A percentile compares a stretch with the other conserved stretches of the same genome.
phyloP scores from a whole-genome alignment of 2,329 filamentous ascomycete genomes.

The Moelleriella libera region DNA sequence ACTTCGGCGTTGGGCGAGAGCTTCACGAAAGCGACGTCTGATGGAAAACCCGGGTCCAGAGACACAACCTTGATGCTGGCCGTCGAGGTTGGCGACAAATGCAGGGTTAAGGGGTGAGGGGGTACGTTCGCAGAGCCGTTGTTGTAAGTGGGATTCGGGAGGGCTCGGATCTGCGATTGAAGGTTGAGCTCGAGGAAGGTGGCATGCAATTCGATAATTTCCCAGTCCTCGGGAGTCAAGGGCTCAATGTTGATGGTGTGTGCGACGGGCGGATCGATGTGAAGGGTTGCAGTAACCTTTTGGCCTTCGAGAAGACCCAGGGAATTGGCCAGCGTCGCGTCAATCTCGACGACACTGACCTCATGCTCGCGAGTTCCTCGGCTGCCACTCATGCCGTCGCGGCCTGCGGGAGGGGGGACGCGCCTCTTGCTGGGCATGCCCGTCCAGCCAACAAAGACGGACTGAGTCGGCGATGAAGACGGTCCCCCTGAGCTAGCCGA shows the following conservation, averaged over 20 bases:
- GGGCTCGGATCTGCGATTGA: constrained; percentile 77
- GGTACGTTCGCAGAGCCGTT: constrained; percentile 34
- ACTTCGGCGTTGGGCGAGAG: constrained; percentile 91
- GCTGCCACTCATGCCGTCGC: constrained; percentile 53
- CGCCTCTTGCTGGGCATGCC: constrained; percentile 91
- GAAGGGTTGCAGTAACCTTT: constrained; percentile 58
- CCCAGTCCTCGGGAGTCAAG: constrained; percentile 90
- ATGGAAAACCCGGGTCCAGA: constrained; percentile 58
- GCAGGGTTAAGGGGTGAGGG: constrained; percentile 73
- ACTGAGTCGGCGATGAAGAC: constrained; percentile 41
- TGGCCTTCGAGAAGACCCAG: constrained; percentile 70
- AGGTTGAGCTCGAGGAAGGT: constrained; percentile 92
- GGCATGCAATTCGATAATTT: constrained; percentile 95
- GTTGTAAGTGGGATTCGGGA: constrained; percentile 69
- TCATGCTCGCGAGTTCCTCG: constrained; percentile 61
- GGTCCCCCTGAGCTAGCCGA: constrained; percentile 29
- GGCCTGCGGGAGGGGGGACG: constrained; percentile 55
- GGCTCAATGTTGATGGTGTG: constrained; percentile 97
- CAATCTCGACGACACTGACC: constrained; percentile 65
- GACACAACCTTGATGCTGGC: constrained; percentile 81
- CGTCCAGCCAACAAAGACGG: constrained; percentile 88
- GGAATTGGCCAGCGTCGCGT: constrained; percentile 67
- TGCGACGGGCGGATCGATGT: constrained; percentile 79
- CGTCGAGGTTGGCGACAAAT: constrained; percentile 88
- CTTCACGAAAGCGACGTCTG: constrained; percentile 69